Percentiles rank a stretch among this genome's conserved stretches.
phyloP scores from a whole-genome alignment of 352 stramenopile species.

The Pseudoperonospora humuli region DNA sequence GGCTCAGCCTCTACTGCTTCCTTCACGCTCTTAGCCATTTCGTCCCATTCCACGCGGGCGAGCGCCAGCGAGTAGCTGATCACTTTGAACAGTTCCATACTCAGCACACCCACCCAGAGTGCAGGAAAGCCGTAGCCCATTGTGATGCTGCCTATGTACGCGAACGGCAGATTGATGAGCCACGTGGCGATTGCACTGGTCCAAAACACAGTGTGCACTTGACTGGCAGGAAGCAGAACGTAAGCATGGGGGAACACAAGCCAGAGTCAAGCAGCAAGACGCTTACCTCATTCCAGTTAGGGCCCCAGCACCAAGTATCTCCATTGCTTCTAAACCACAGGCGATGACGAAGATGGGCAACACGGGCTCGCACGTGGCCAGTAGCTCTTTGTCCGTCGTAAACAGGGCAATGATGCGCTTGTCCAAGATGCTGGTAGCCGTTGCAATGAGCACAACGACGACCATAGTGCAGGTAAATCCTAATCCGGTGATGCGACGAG shows the following conservation, averaged over 20 bases:
- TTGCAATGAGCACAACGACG: conserved; percentile 40
- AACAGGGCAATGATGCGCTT: conserved; percentile 47
- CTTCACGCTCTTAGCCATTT: conserved; percentile 39
- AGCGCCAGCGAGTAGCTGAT: conserved; percentile 38
- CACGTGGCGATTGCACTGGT: conserved; percentile 57
- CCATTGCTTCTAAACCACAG: conserved; percentile 54
- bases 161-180: conserved; percentile 55
- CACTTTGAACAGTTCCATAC: conserved; percentile 64
- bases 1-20: conserved; percentile 34
- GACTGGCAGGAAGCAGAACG: conserved; percentile 14
- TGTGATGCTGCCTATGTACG: conserved; percentile 38
- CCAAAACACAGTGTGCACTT: conserved; percentile 57
- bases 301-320: conserved; percentile 48
- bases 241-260: background rate
- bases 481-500: conserved; percentile 42
- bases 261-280: background rate
- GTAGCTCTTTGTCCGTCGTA: conserved; percentile 42
- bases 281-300: conserved; percentile 63
- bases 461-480: conserved; percentile 47
- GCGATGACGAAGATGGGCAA: conserved; percentile 52
- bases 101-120: conserved; percentile 54
- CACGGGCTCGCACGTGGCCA: conserved; percentile 40
- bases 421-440: conserved; percentile 39
- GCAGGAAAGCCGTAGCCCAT: conserved; percentile 50
- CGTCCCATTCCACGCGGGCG: conserved; percentile 36